Percentiles rank a stretch among this genome's conserved stretches.
Conservation (phyloP, 768 basidiomycete species). For the Tylopilus sp. region DNA sequence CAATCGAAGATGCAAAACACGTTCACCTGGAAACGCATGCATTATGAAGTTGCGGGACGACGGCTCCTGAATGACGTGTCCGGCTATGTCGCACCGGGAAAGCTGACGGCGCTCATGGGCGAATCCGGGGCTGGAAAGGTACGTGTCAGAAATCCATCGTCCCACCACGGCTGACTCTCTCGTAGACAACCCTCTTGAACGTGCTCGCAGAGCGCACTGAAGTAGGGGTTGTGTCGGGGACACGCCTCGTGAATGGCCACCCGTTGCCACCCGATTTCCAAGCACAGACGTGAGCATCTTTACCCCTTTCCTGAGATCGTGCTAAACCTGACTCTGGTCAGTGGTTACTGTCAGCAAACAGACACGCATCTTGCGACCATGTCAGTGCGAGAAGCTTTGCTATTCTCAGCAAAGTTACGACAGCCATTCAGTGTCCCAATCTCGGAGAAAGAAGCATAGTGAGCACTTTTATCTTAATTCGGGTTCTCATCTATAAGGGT, state of each 20-base stretch:
- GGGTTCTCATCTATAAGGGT: not conserved
- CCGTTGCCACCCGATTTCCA: constrained; percentile 46
- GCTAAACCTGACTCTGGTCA: constrained; percentile 18
- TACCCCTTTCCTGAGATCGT: not conserved
- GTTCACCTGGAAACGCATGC: constrained; percentile 78
- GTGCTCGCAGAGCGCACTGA: constrained; percentile 41
- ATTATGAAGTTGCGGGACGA: constrained; percentile 61
- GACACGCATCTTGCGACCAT: constrained; percentile 74
- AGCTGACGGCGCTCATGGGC: constrained; percentile 51
- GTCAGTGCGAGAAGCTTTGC: constrained; percentile 77
- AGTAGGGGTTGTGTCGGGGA: constrained; percentile 38
- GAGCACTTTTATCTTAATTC: not conserved
- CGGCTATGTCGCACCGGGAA: constrained; percentile 50
- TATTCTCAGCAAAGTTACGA: constrained; percentile 76
- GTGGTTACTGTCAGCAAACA: constrained; percentile 84
- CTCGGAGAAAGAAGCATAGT: constrained; percentile 80
- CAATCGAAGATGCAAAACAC: constrained; percentile 41
- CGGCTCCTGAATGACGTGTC: constrained; percentile 43
- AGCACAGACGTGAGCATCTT: constrained; percentile 45
- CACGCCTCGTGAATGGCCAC: constrained; percentile 44
- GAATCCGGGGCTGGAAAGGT: constrained; percentile 36
- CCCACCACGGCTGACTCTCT: not conserved
- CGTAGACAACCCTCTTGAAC: constrained; percentile 47
- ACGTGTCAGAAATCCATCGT: too few relatives aligned
- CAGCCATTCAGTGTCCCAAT: constrained; percentile 64